Percentiles rank a stretch among this genome's conserved stretches.
Conservation (phyloP, 306 rosid genomes). For the Rubus parviflorus region DNA sequence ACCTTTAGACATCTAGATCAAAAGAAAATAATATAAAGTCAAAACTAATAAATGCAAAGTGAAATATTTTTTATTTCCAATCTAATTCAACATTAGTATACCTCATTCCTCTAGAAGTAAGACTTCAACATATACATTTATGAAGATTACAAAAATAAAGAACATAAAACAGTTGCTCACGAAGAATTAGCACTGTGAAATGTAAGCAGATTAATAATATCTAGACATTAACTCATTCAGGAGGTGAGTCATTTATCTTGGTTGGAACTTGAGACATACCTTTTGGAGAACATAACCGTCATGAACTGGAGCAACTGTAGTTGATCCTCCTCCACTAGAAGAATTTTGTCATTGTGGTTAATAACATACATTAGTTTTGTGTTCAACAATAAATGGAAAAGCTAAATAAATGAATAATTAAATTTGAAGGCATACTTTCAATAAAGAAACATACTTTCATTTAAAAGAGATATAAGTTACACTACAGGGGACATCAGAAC, state of each 20-base stretch:
- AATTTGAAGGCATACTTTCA: neutral
- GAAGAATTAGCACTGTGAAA: neutral
- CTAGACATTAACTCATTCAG: neutral
- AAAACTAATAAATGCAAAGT: too few species aligned
- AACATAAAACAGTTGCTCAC: neutral
- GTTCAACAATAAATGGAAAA: conserved; percentile 10
- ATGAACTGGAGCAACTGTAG: conserved; percentile 94
- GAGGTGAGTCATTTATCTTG: neutral
- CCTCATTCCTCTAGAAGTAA: too few species aligned
- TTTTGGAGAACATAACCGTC: conserved; percentile 98
- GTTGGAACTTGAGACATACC: conserved; percentile 42
- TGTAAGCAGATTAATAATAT: neutral
- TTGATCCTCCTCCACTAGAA: conserved; percentile 95
- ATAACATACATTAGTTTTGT: conserved; percentile 33
- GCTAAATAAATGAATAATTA: neutral
- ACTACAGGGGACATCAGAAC: neutral
- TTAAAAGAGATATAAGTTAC: neutral
- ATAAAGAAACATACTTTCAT: neutral
- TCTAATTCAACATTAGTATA: too few species aligned
- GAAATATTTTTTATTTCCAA: too few species aligned
- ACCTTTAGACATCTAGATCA: too few species aligned
- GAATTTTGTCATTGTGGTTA: conserved; percentile 17
- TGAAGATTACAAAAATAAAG: too few species aligned
- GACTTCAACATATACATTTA: too few species aligned
- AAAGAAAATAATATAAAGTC: too few species aligned